phyloP scores from a whole-genome alignment of 176 grass and related monocot species.

The Triticum dicoccoides region DNA sequence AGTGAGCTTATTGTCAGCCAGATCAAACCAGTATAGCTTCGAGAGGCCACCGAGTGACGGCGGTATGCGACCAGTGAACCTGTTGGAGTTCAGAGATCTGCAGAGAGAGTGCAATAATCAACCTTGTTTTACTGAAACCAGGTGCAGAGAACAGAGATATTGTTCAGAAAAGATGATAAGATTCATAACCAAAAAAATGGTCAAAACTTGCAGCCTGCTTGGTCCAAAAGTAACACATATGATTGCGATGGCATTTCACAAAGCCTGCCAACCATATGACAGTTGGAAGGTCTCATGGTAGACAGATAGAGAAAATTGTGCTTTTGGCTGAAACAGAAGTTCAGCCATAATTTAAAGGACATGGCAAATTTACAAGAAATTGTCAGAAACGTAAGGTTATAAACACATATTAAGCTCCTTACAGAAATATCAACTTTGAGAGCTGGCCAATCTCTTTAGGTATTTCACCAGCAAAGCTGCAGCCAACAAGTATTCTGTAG shows the following conservation, averaged over 20 bases:
- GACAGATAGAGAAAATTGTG: neutral
- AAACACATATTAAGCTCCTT: constrained; percentile 22
- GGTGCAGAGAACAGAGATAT: neutral
- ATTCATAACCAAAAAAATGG: neutral
- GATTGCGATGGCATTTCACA: neutral
- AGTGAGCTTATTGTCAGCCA: constrained; percentile 64
- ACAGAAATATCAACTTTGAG: constrained; percentile 59
- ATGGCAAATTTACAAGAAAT: neutral
- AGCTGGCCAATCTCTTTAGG: constrained; percentile 65
- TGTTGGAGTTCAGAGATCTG: constrained; percentile 81
- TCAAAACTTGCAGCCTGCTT: neutral
- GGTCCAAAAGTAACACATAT: neutral
- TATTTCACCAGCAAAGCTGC: constrained; percentile 82
- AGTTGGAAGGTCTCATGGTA: neutral
- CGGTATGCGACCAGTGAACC: constrained; percentile 63
- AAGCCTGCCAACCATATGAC: neutral
- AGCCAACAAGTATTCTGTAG: constrained; percentile 73
- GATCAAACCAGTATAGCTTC: constrained; percentile 86
- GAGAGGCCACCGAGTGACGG: constrained; percentile 56
- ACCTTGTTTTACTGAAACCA: neutral
- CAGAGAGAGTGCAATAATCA: constrained; percentile 18
- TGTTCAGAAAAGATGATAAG: neutral
- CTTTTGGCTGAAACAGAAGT: neutral
- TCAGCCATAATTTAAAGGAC: neutral
- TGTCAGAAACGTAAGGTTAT: neutral